Base-by-base conservation (phyloP, 1,139 yeast genomes). In the Pneumocystis sp. region DNA sequence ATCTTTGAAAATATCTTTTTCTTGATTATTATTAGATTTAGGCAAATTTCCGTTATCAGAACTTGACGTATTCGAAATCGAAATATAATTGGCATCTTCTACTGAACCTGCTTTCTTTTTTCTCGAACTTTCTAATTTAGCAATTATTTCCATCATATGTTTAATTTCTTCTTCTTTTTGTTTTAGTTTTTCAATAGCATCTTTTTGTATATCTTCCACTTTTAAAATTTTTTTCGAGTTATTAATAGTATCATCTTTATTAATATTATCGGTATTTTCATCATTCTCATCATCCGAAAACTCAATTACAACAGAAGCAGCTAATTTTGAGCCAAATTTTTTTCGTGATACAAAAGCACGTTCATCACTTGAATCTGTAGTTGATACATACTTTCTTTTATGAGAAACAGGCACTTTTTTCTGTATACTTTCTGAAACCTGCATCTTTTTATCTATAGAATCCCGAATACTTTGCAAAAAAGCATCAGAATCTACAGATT, bases 111-210 rank as follows among this genome's bases (percentile, higher is more conserved):
- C 10, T 10, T 42, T 57, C 62, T 25, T 63, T 37, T 64, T 64
- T 34, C 45, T 61, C 17, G 42, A 59, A 19, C 50, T 57, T 37
- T 64, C 65, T 34, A 64, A 31, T 25, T 60, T 60, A 25, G 61
- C 62, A 19, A 64, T 64, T 29, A 57, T 39, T 50, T 64, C 50
- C 31, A 40, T 40, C 31, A 64, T 64, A 21, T 29, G 31, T 35
- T 63, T 39, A 21, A 64, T 64, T 35, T 62, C 66, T 25, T 63
- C 66, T 63, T 64, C 66, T 62, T 61, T 64, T 42, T 37, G 56
- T 29, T 39, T 37, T 10, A 64, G 63, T 45, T 64, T 42, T 6
- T 12, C 12, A 40, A 21, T 56, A 34, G 50, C 63, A 31, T 34
- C 42, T 4, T n/a, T 62, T 34, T 61, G 21, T 8, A 25, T 31